Percentiles rank a stretch among this genome's conserved stretches.
These are phyloP conservation scores for Yarrowia hollandica DNA, from an alignment of 805 yeast species.

Conservation along the genomic window DNA sequence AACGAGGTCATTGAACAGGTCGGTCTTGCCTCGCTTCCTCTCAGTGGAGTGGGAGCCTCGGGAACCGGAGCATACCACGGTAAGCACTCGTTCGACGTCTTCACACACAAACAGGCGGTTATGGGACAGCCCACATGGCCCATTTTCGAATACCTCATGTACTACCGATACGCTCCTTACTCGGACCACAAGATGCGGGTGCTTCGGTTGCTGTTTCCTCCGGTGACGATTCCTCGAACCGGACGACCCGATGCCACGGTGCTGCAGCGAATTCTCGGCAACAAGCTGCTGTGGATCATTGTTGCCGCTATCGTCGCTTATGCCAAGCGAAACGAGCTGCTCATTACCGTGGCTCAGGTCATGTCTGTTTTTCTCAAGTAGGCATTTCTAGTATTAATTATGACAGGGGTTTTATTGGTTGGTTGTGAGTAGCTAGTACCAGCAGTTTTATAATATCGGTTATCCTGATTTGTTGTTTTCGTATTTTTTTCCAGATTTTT, in stretches of 20 bases:
- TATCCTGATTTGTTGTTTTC: too few species aligned
- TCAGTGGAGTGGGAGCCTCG: conserved; percentile 87
- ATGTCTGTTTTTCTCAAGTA: background rate
- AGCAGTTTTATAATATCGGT: too few species aligned
- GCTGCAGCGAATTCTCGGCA: conserved; percentile 11
- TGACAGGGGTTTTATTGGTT: too few species aligned
- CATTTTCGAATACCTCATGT: conserved; percentile 51
- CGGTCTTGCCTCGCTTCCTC: conserved; percentile 67
- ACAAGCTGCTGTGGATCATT: conserved; percentile 4
- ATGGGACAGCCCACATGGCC: conserved; percentile 62
- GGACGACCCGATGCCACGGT: conserved; percentile 11
- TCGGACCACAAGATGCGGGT: conserved; percentile 13
- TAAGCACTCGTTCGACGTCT: conserved; percentile 58
- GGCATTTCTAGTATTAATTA: background rate
- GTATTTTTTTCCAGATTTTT: too few species aligned
- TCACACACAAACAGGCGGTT: conserved; percentile 71
- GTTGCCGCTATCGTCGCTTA: conserved; percentile 1
- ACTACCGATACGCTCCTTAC: conserved; percentile 66
- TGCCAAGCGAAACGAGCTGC: conserved; percentile 18
- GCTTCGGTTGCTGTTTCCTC: background rate
- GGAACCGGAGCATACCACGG: conserved; percentile 88
- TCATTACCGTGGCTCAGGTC: conserved; percentile 1
- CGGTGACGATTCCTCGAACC: background rate
- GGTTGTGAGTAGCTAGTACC: too few species aligned
- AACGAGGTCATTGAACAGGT: conserved; percentile 75